Evolutionary conservation across 345 rosid species (phyloP).

Genomic region (Arabidopsis suecica): DNA sequence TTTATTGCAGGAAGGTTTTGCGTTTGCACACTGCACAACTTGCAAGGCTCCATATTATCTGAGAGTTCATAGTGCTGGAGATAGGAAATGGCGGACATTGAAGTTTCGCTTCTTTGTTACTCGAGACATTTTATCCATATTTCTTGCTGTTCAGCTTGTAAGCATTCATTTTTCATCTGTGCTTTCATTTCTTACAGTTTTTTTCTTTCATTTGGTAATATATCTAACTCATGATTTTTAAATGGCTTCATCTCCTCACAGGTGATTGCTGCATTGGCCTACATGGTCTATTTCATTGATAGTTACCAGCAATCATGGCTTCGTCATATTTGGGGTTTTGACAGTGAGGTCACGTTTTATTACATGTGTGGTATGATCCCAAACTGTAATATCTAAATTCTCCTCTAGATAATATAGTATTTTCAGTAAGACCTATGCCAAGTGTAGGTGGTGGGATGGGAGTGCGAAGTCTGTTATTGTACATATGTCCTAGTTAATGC

Average conservation of each 20-base stretch:
- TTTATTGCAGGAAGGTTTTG: slow-evolving; percentile 89
- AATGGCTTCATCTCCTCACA: slow-evolving; percentile 42
- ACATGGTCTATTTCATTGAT: slow-evolving; percentile 84
- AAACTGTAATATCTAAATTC: slow-evolving; percentile 12
- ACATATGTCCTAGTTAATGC: neutral
- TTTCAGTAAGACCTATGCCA: neutral
- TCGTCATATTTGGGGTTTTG: slow-evolving; percentile 91
- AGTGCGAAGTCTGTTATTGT: neutral
- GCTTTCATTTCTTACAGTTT: neutral
- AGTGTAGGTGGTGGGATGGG: neutral
- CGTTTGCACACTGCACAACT: slow-evolving; percentile 99
- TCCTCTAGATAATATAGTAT: slow-evolving; percentile 1
- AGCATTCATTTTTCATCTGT: slow-evolving; percentile 37
- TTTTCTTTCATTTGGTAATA: slow-evolving; percentile 11
- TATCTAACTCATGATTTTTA: neutral
- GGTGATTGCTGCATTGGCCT: slow-evolving; percentile 92
- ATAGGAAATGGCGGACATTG: slow-evolving; percentile 92
- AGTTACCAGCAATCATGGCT: slow-evolving; percentile 80
- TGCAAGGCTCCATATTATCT: slow-evolving; percentile 98
- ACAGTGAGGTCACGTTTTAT: slow-evolving; percentile 84
- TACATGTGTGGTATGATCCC: slow-evolving; percentile 90
- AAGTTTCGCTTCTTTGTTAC: slow-evolving; percentile 99
- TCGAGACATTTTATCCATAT: slow-evolving; percentile 88
- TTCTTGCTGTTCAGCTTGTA: slow-evolving; percentile 94
- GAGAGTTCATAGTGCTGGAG: slow-evolving; percentile 97